These are phyloP conservation scores for Silene conica DNA, from an alignment of 148 eudicot species.

Conservation along the genomic window DNA sequence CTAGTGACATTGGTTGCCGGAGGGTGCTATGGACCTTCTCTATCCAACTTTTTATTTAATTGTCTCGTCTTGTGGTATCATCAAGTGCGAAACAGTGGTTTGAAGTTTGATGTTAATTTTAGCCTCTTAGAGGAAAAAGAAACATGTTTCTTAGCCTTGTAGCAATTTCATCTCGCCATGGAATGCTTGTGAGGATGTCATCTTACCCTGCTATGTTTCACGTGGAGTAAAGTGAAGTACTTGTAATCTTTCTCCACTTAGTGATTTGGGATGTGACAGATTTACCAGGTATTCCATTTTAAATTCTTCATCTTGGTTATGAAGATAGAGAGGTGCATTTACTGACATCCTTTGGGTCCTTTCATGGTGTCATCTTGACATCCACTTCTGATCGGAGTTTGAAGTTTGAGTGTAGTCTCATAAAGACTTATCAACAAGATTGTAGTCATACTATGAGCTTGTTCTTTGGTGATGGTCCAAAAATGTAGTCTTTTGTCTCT, in stretches of 20 bases:
- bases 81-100: not conserved
- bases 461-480: not conserved
- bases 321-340: not conserved
- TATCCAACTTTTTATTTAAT: too few species aligned
- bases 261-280: not conserved
- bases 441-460: too few species aligned
- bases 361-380: not conserved
- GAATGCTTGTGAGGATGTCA: too few species aligned
- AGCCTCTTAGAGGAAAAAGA: not conserved
- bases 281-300: not conserved
- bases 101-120: not conserved
- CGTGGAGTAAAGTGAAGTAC: not conserved
- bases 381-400: too few species aligned
- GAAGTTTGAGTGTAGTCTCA: not conserved
- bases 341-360: not conserved
- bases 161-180: not conserved
- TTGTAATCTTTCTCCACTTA: not conserved
- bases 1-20: not conserved
- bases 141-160: not conserved
- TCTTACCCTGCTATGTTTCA: not conserved
- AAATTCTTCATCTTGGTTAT: not conserved
- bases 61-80: not conserved
- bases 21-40: too few species aligned
- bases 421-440: not conserved
- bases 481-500: not conserved